Conservation (phyloP, 2,329 filamentous ascomycete species). For the Hymenoscyphus fraxineus region DNA sequence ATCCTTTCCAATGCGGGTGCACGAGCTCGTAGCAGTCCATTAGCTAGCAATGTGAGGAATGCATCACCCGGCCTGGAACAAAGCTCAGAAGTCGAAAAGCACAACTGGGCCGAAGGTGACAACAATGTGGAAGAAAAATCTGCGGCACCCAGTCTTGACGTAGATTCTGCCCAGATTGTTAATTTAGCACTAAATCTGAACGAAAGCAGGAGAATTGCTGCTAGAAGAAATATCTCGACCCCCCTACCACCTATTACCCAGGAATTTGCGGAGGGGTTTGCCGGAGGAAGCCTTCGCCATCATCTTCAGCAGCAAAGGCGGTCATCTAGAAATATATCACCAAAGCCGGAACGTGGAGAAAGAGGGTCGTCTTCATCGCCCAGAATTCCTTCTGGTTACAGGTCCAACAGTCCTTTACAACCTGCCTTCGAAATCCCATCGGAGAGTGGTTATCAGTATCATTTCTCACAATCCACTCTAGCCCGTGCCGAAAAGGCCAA, state of each 20-base stretch:
- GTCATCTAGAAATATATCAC: constrained; percentile 58
- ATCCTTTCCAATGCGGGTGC: constrained; percentile 23
- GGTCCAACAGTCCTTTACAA: constrained; percentile 45
- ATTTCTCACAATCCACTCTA: constrained; percentile 76
- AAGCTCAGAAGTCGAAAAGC: constrained; percentile 9
- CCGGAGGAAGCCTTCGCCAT: constrained; percentile 58
- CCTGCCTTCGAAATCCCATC: constrained; percentile 42
- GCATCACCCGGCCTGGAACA: constrained; percentile 11
- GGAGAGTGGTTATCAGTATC: constrained; percentile 53
- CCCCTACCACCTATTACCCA: constrained; percentile 43
- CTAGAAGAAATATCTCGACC: constrained; percentile 48
- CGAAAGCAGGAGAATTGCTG: constrained; percentile 68
- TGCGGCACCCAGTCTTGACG: constrained; percentile 46
- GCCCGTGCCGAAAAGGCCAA: constrained; percentile 81
- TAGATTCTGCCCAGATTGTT: constrained; percentile 85
- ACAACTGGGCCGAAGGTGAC: constrained; percentile 5
- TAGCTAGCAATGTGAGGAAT: constrained; percentile 26
- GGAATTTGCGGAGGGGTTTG: constrained; percentile 44
- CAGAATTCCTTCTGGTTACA: constrained; percentile 41
- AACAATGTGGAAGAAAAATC: constrained; percentile 9
- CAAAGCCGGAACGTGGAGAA: constrained; percentile 45
- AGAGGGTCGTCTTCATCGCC: constrained; percentile 33
- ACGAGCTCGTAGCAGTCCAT: constrained; percentile 28
- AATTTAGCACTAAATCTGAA: constrained; percentile 87
- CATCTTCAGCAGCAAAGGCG: constrained; percentile 70